Evolutionary conservation across 176 grass and related monocot genomes (phyloP), one percentile per base, ranked within the genome.

Genomic region (Thalia dealbata): DNA sequence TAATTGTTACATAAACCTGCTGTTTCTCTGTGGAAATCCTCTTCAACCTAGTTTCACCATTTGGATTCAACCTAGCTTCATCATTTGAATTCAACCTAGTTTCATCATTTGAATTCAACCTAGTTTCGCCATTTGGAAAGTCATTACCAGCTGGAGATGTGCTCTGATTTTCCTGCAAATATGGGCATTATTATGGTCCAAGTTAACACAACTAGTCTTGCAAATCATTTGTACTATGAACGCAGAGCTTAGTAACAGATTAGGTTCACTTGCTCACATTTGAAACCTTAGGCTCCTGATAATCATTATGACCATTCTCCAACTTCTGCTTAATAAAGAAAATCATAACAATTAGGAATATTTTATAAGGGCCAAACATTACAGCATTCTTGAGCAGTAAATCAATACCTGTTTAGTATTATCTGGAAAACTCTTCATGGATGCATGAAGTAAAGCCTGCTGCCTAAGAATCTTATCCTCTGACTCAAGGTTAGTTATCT

Each of bases 381-480:
- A 58, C 69, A 58, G 54, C 18, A 9, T 50, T 76, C 22, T 41
- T 41, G 7, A 29, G 32, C 23, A 9, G 42, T 61, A 28, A 16
- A 56, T 8, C 50, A 65, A 55, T 50, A 46, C 50, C 72, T 63
- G 14, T 65, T 72, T 45, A 54, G 28, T 18, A 13, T 43, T 10
- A 25, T 43, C 58, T 58, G 21, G 54, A 7, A 14, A 16, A 27
- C 44, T 71, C 38, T 65, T 65, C 45, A 56, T 52, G 41, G 93
- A 81, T 54, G 89, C 69, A 81, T 74, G 71, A 61, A 81, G 73
- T 69, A 64, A 54, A 80, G 84, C 70, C 75, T 88, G 84, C 75
- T 92, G 87, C 77, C 76, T 87, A 59, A 92, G 81, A 61, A 85
- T 41, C 70, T 88, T 78, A 60, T 92, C 90, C 70, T 90, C 89